These are phyloP conservation scores for Auriculariales sp. DNA, from an alignment of 768 basidiomycete genomes.

Conservation along the genomic window DNA sequence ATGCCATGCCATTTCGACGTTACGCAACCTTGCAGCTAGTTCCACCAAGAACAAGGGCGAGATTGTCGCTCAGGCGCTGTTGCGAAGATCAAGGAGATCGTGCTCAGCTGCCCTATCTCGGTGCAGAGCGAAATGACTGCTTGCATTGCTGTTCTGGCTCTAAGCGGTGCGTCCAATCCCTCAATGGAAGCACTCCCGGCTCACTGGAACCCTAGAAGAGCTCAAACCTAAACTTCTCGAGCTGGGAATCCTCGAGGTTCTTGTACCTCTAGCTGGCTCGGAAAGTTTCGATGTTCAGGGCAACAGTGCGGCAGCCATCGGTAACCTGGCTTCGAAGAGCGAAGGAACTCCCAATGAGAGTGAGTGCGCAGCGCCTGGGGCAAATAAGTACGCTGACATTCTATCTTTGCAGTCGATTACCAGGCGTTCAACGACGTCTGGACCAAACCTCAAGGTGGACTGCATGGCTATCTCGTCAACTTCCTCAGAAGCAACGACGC, in stretches of 20 bases:
- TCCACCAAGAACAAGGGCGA: constrained; percentile 97
- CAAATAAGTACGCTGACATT: neutral
- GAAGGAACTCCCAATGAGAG: constrained; percentile 7
- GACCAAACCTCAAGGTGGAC: constrained; percentile 94
- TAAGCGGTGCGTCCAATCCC: constrained; percentile 62
- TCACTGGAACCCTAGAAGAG: constrained; percentile 78
- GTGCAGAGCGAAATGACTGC: constrained; percentile 99
- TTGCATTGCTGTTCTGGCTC: constrained; percentile 87
- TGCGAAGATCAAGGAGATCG: constrained; percentile 91
- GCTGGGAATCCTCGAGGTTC: constrained; percentile 95
- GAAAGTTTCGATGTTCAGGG: constrained; percentile 96
- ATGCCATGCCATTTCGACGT: constrained; percentile 95
- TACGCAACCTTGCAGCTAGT: constrained; percentile 91
- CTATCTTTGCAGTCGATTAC: constrained; percentile 40
- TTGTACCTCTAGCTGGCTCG: constrained; percentile 93
- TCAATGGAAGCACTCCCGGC: too few species aligned
- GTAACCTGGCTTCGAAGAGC: constrained; percentile 96
- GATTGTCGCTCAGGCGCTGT: constrained; percentile 97
- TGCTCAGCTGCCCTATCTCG: constrained; percentile 85
- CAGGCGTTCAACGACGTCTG: constrained; percentile 95
- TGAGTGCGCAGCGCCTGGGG: neutral
- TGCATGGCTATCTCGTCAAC: constrained; percentile 86
- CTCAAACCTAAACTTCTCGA: constrained; percentile 92
- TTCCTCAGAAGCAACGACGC: constrained; percentile 89
- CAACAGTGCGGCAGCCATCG: constrained; percentile 93